Evolutionary conservation across 108 stramenopile species (phyloP).

Genomic region (Cyclostephanos tholiformis): DNA sequence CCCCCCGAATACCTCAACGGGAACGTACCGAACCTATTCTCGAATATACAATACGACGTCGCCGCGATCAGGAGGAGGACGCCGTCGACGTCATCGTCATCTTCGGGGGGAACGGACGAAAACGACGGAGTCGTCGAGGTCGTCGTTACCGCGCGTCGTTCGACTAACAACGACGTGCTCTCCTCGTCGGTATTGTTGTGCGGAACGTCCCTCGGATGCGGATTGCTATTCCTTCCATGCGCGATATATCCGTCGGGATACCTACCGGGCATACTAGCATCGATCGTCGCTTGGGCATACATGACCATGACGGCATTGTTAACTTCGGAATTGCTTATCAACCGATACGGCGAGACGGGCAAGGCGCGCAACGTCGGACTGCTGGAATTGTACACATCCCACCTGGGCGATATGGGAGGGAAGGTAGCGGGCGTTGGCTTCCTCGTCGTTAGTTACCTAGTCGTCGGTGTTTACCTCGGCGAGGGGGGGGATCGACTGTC

Average conservation of each 20-base stretch:
- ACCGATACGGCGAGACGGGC: constrained; percentile 68
- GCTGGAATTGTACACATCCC: constrained; percentile 60
- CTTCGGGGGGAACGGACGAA: too few species aligned
- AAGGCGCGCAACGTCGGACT: constrained; percentile 59
- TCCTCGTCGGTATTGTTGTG: constrained; percentile 48
- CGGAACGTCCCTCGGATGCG: constrained; percentile 77
- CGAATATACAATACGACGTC: constrained; percentile 25
- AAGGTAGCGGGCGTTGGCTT: constrained; percentile 72
- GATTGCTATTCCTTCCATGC: constrained; percentile 74
- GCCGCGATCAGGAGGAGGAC: neutral
- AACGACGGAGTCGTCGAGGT: neutral
- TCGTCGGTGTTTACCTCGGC: constrained; percentile 86
- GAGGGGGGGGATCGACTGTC: constrained; percentile 72
- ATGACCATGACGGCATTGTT: constrained; percentile 87
- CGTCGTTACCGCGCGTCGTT: neutral
- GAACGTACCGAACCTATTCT: constrained; percentile 41
- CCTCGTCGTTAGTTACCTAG: constrained; percentile 81
- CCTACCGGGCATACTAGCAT: constrained; percentile 64
- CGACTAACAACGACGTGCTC: constrained; percentile 15
- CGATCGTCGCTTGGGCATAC: constrained; percentile 77
- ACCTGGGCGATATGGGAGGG: constrained; percentile 47
- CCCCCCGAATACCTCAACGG: constrained; percentile 22
- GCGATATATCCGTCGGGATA: constrained; percentile 78
- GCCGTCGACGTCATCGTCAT: too few species aligned
- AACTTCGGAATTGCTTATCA: constrained; percentile 83